A percentile compares a stretch with the other conserved stretches of the same genome.
phyloP scores from a whole-genome alignment of 345 rosid species.

The Salix exigua region DNA sequence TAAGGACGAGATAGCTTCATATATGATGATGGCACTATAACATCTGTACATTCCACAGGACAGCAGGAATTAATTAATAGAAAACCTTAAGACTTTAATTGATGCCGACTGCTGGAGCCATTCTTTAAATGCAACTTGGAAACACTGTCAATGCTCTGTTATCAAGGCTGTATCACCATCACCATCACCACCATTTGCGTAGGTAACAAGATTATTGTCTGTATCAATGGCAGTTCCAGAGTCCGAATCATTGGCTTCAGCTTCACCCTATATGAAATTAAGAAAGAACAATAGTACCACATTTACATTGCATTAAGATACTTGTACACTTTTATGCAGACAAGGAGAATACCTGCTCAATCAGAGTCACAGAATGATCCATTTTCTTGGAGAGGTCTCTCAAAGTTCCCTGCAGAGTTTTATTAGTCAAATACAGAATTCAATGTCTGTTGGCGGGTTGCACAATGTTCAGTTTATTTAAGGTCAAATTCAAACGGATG shows the following conservation, averaged over 20 bases:
- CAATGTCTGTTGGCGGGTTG: background rate
- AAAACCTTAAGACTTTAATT: slow-evolving; percentile 22
- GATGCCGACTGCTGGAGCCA: background rate
- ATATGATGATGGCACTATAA: slow-evolving; percentile 35
- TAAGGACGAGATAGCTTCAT: background rate
- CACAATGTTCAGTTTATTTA: background rate
- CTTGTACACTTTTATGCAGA: too few relatives aligned
- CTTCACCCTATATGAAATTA: slow-evolving; percentile 37
- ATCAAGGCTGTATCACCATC: slow-evolving; percentile 40
- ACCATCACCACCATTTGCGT: slow-evolving; percentile 35
- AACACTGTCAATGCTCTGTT: slow-evolving; percentile 29
- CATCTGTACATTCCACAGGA: slow-evolving; percentile 42
- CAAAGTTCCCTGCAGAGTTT: slow-evolving; percentile 52
- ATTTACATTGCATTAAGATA: background rate
- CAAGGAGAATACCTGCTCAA: slow-evolving; percentile 40
- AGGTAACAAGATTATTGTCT: slow-evolving; percentile 37
- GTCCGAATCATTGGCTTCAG: slow-evolving; percentile 45
- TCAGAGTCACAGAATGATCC: slow-evolving; percentile 43
- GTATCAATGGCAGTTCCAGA: slow-evolving; percentile 38
- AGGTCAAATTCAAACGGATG: too few relatives aligned
- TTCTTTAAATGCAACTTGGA: background rate
- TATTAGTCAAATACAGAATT: slow-evolving; percentile 1
- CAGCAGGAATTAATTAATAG: slow-evolving; percentile 21
- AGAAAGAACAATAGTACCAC: background rate
- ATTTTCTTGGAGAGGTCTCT: slow-evolving; percentile 60